Conservation (phyloP, 805 yeast genomes). For the Ogataea dorogensis region DNA sequence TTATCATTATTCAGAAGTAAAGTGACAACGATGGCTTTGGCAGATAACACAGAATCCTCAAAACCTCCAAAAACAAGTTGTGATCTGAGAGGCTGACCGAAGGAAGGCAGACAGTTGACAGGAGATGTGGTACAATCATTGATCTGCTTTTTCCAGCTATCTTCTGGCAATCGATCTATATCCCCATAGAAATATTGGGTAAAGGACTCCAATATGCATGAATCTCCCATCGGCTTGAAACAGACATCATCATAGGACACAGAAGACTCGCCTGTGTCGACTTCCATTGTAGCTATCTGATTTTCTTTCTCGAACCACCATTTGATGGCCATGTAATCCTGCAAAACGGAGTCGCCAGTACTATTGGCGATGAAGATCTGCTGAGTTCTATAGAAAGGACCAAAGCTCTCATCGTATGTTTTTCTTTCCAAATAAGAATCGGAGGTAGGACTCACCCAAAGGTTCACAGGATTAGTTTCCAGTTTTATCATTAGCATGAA, state of each 20-base stretch:
- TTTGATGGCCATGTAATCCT: conserved; percentile 59
- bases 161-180: conserved; percentile 45
- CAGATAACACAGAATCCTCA: conserved; percentile 45
- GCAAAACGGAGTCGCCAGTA: conserved; percentile 61
- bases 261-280: conserved; percentile 14
- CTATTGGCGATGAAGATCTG: conserved; percentile 75
- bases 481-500: conserved; percentile 54
- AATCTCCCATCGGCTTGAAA: conserved; percentile 75
- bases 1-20: conserved; percentile 59
- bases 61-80: conserved; percentile 67
- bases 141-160: conserved; percentile 56
- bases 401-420: conserved; percentile 76
- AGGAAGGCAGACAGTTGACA: conserved; percentile 83
- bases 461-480: conserved; percentile 75
- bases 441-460: conserved; percentile 87
- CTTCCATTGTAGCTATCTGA: conserved; percentile 41
- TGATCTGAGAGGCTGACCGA: conserved; percentile 84
- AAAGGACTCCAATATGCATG: conserved; percentile 82
- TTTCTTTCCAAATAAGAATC: conserved; percentile 65
- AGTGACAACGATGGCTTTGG: conserved; percentile 77
- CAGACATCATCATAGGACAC: conserved; percentile 64
- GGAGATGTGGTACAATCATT: conserved; percentile 71
- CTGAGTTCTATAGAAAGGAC: conserved; percentile 88
- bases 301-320: conserved; percentile 91
- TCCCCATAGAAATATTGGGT: conserved; percentile 84